Evolutionary conservation across 2,329 filamentous ascomycete genomes (phyloP), one percentile per base, ranked within the genome.

Genomic region (Bipolaris cookei): DNA sequence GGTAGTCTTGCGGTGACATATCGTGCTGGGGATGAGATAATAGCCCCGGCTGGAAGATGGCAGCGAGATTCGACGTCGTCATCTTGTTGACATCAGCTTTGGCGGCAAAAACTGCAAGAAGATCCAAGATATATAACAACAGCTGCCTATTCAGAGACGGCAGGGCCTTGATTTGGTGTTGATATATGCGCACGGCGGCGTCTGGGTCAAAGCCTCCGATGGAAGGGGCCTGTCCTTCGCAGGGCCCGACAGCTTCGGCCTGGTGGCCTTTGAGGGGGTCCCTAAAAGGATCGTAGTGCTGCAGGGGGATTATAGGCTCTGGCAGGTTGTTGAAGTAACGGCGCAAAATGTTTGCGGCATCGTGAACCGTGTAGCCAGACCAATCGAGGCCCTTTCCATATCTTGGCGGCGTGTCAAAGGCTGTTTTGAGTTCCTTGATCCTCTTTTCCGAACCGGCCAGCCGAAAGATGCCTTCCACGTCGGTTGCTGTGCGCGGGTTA

Each of bases 31-130:
- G 95, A 75, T 99, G 95, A 2, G 93, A 97, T 13, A 99, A 84
- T 80, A 99, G 90, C 53, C 95, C 95, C 0, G 95, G 95, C 75
- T 99, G 95, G 75, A 99, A 99, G 71, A 99, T 99, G 54, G 95
- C 94, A 8, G 95, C 91, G 43, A 99, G 80, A 73, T 99, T 99
- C 68, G 90, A 88, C 4, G 94, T 93, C 13, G 90, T 96, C 94
- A 99, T 99, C 65, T 95, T 90, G 76, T 99, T 99, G 70, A 96
- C 86, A 65, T 98, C 94, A 0, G 94, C 90, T 78, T 99, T 99
- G 66, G 94, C 95, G 4, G 95, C 93, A 72, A 99, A 99, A 14
- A 99, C 95, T 1, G 95, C 95, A 21, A 99, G 86, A 11, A 99
- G 83, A 77, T 99, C 95, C 38, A 99, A 85, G 54, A 99, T 96